Conservation (phyloP, 345 rosid genomes). For the Syzygium aromaticum region DNA sequence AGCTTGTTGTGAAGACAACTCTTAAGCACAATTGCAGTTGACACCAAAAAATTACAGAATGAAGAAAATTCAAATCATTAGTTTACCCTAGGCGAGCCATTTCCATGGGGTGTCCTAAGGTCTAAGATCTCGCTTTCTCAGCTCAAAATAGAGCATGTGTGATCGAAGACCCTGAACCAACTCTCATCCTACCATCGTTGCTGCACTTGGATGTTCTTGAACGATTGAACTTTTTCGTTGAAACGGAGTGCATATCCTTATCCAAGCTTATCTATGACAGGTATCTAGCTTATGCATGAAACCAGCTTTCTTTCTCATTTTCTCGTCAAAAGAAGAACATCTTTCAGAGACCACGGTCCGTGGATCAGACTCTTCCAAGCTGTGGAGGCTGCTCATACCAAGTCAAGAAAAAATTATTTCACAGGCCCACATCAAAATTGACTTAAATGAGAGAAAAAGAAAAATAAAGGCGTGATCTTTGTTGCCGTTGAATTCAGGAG, state of each 20-base stretch:
- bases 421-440: background rate
- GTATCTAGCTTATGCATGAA: background rate
- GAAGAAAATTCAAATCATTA: background rate
- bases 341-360: background rate
- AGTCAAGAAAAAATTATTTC: background rate
- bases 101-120: background rate
- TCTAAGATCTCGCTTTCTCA: background rate
- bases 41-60: background rate
- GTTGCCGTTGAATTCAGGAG: background rate
- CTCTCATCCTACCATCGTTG: background rate
- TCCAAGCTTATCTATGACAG: background rate
- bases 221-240: background rate
- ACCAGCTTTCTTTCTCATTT: constrained; percentile 5
- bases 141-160: background rate
- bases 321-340: background rate
- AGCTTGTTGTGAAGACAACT: background rate
- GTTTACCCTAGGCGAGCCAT: background rate
- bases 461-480: background rate
- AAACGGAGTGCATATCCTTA: background rate
- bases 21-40: background rate
- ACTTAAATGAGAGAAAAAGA: background rate
- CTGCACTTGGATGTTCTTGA: background rate
- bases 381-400: background rate
- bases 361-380: background rate
- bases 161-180: background rate